Base-by-base conservation (phyloP, 2,329 filamentous ascomycete genomes). In the Metarhizium robertsii region DNA sequence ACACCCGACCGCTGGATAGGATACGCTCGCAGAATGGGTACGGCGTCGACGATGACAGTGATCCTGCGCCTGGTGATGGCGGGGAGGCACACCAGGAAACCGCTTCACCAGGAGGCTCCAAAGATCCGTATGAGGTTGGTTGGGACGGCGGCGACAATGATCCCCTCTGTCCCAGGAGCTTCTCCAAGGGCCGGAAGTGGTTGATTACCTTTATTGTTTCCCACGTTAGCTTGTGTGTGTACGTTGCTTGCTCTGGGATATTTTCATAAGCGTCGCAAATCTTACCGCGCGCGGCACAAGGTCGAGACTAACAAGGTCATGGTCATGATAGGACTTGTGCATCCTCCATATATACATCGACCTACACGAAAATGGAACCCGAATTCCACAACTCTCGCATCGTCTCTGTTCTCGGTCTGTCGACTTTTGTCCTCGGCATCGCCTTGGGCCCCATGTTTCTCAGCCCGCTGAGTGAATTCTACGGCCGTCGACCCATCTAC, bases 341-440 rank as follows among this genome's bases (percentile, higher is more conserved):
- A 1, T 92, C 87, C 50, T 94, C 90, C n/a, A 84, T 95, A 63
- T 96, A 96, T 70, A 92, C 90, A 0, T 83, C 83, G 13, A 94
- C 88, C 0, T 96, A 96, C 68, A 67, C 65, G 18, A 87, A 94
- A 69, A 83, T 96, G 71, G 83, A 86, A 59, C 72, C 76, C 30
- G 88, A 95, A 57, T 95, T 96, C 63, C 73, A 81, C 60, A 80
- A 81, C 62, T 87, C 87, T 0, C 79, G 81, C 55, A 75, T 89
- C 52, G 79, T 95, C 29, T 89, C 87, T 13, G 90, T 90, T 3
- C 70, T 96, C 10, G 92, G 92, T 0, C 74, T 96, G 53, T 91
- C 88, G 0, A 78, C 87, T 1, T 96, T 92, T 65, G 90, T 96
- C 51, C 78, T 90, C 54, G 92, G 92, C 18, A 81, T 83, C 58